A percentile compares a stretch with the other conserved stretches of the same genome.
phyloP scores from a whole-genome alignment of 306 rosid genomes.

The Macrotyloma uniflorum region DNA sequence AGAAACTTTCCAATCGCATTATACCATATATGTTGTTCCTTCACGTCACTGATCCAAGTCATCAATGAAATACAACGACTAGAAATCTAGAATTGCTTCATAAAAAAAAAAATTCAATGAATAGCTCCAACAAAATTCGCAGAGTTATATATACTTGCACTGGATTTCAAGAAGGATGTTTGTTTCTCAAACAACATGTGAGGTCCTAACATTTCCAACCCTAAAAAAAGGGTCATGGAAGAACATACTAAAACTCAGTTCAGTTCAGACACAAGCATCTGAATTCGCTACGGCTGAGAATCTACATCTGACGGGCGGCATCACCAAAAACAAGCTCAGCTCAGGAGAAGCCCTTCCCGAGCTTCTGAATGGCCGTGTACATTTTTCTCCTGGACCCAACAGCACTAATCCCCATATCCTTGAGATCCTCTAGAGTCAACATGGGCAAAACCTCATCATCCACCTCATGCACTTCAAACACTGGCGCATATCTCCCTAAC shows the following conservation, averaged over 20 bases:
- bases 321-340: not conserved
- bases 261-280: conserved; percentile 46
- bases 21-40: conserved; percentile 21
- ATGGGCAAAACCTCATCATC: conserved; percentile 93
- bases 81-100: conserved; percentile 31
- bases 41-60: not conserved
- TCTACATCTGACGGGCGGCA: not conserved
- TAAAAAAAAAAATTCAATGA: conserved; percentile 26
- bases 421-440: conserved; percentile 76
- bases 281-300: conserved; percentile 62
- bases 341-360: conserved; percentile 87
- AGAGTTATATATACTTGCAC: conserved; percentile 51
- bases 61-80: conserved; percentile 36
- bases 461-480: conserved; percentile 92
- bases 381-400: conserved; percentile 91
- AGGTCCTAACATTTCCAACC: conserved; percentile 52
- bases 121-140: conserved; percentile 39
- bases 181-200: conserved; percentile 41
- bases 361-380: conserved; percentile 90
- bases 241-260: conserved; percentile 53
- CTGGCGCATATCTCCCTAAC: conserved; percentile 85
- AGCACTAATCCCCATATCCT: conserved; percentile 92
- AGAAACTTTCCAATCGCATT: not conserved
- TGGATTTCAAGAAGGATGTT: conserved; percentile 35
- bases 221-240: conserved; percentile 42